Evolutionary conservation across 2,329 filamentous ascomycete species (phyloP).

Genomic region (Clonostachys chloroleuca): DNA sequence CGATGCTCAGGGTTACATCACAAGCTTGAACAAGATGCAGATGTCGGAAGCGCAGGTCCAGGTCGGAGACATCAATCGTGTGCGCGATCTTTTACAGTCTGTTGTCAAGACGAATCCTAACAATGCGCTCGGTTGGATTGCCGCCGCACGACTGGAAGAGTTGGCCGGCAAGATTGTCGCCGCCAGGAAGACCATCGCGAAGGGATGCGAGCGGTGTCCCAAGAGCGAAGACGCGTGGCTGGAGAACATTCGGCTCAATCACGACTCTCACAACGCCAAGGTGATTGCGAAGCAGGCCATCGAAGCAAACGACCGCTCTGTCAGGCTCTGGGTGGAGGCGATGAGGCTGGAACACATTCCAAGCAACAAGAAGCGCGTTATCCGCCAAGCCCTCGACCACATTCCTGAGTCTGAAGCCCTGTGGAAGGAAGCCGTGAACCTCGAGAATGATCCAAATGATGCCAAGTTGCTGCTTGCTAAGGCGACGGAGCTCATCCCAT

Average conservation of each 20-base stretch:
- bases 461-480: constrained; percentile 87
- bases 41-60: constrained; percentile 75
- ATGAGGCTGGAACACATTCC: constrained; percentile 85
- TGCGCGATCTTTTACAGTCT: constrained; percentile 86
- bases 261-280: constrained; percentile 84
- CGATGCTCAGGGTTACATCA: constrained; percentile 93
- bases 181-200: constrained; percentile 80
- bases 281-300: constrained; percentile 93
- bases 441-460: constrained; percentile 87
- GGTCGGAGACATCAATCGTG: constrained; percentile 92
- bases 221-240: constrained; percentile 95
- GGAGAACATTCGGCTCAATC: constrained; percentile 87
- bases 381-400: constrained; percentile 85
- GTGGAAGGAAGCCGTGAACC: constrained; percentile 97
- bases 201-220: constrained; percentile 86
- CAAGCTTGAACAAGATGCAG: constrained; percentile 79
- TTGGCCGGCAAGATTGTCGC: constrained; percentile 87
- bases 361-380: constrained; percentile 85
- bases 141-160: constrained; percentile 87
- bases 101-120: constrained; percentile 96
- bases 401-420: constrained; percentile 91
- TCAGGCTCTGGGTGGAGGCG: constrained; percentile 89
- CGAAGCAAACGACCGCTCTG: constrained; percentile 83
- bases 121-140: constrained; percentile 94
- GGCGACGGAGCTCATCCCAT: constrained; percentile 89